Conservation (phyloP, 305 asterid genomes). For the Fraxinus xanthoxyloides region DNA sequence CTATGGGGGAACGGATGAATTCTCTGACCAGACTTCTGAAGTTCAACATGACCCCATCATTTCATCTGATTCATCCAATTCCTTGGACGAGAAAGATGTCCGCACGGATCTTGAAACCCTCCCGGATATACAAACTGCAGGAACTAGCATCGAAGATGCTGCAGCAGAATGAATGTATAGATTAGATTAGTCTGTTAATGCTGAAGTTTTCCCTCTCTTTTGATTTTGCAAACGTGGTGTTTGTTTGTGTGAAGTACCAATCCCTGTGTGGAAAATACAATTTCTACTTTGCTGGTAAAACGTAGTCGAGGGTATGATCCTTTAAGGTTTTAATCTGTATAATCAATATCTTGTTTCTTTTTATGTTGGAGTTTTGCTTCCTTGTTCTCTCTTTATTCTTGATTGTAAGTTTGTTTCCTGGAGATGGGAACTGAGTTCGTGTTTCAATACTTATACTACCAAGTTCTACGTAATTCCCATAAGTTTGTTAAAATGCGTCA, state of each 20-base stretch:
- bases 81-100: constrained; percentile 52
- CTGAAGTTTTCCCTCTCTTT: constrained; percentile 15
- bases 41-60: constrained; percentile 48
- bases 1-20: constrained; percentile 23
- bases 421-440: not conserved
- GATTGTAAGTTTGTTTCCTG: not conserved
- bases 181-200: constrained; percentile 17
- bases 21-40: constrained; percentile 42
- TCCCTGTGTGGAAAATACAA: constrained; percentile 7
- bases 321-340: constrained; percentile 31
- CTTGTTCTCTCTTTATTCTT: not conserved
- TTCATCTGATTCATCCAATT: constrained; percentile 48
- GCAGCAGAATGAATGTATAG: constrained; percentile 56
- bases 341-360: constrained; percentile 30
- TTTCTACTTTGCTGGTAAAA: constrained; percentile 32
- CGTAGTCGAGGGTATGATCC: constrained; percentile 29
- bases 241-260: constrained; percentile 21
- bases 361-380: constrained; percentile 6
- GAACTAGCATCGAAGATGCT: constrained; percentile 52
- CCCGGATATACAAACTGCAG: constrained; percentile 63
- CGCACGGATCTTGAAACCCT: constrained; percentile 60
- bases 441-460: not conserved
- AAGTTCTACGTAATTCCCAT: too few species aligned
- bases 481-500: too few species aligned
- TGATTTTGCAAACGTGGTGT: constrained; percentile 15